Evolutionary conservation across 2,329 filamentous ascomycete genomes (phyloP).

Genomic region (Karstenula rhodostoma): DNA sequence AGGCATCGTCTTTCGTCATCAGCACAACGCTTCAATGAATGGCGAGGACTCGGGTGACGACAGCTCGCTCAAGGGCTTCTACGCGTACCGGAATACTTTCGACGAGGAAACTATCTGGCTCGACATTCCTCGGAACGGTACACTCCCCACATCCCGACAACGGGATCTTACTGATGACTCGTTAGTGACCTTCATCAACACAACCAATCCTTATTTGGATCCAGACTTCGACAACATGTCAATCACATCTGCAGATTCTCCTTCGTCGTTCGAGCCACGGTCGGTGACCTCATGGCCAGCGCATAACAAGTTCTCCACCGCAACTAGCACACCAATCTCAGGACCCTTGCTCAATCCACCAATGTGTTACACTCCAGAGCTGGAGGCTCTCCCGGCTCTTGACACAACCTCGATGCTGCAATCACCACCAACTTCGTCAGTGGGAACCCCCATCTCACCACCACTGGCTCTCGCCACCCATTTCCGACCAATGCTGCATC

Average conservation of each 20-base stretch:
- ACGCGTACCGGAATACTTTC: slow-evolving; percentile 72
- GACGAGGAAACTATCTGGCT: slow-evolving; percentile 68
- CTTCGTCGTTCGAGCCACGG: slow-evolving; percentile 39
- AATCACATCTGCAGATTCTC: slow-evolving; percentile 42
- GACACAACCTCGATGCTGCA: slow-evolving; percentile 31
- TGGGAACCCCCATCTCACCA: slow-evolving; percentile 50
- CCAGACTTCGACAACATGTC: slow-evolving; percentile 47
- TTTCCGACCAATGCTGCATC: slow-evolving; percentile 63
- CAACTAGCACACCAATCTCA: slow-evolving; percentile 37
- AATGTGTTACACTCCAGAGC: slow-evolving; percentile 48
- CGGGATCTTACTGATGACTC: slow-evolving; percentile 20
- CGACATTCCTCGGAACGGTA: slow-evolving; percentile 67
- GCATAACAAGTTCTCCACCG: slow-evolving; percentile 34
- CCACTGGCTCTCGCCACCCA: slow-evolving; percentile 57
- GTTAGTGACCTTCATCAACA: slow-evolving; percentile 68
- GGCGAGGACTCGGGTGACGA: slow-evolving; percentile 54
- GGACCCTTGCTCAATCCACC: slow-evolving; percentile 34
- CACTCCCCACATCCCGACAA: slow-evolving; percentile 16
- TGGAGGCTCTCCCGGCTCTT: slow-evolving; percentile 37
- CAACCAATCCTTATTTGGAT: slow-evolving; percentile 68
- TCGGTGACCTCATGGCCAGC: slow-evolving; percentile 36
- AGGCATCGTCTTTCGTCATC: slow-evolving; percentile 71
- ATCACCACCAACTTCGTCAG: slow-evolving; percentile 40
- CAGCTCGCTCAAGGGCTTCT: slow-evolving; percentile 66
- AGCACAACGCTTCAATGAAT: slow-evolving; percentile 75